phyloP scores from a whole-genome alignment of 352 stramenopile species.

The Paralagenidium karlingii region DNA sequence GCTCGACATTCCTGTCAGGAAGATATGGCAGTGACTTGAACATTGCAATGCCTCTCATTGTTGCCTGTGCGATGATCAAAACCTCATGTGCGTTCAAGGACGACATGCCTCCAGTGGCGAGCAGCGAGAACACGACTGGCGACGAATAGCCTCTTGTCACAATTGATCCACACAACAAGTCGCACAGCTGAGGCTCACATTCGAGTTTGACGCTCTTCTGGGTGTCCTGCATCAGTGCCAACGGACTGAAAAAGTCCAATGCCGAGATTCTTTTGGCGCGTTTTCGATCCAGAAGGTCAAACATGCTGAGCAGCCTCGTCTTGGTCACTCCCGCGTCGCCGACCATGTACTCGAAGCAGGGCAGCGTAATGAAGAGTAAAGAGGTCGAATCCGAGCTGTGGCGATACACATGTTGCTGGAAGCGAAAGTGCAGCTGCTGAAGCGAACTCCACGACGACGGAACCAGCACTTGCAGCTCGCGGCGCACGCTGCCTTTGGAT shows the following conservation, averaged over 20 bases:
- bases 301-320: slow-evolving; percentile 25
- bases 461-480: slow-evolving; percentile 23
- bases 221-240: slow-evolving; percentile 38
- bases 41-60: slow-evolving; percentile 30
- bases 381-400: slow-evolving; percentile 13
- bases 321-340: slow-evolving; percentile 13
- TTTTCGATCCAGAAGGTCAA: slow-evolving; percentile 19
- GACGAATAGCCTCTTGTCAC: background rate
- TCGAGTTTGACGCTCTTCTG: slow-evolving; percentile 58
- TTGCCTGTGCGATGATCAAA: slow-evolving; percentile 33
- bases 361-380: slow-evolving; percentile 42
- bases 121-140: slow-evolving; percentile 35
- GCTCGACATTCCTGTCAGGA: slow-evolving; percentile 18
- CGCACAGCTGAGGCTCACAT: slow-evolving; percentile 16
- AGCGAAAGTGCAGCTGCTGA: slow-evolving; percentile 40
- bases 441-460: slow-evolving; percentile 36
- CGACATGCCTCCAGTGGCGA: slow-evolving; percentile 49
- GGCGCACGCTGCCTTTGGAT: slow-evolving; percentile 24
- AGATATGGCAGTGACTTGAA: slow-evolving; percentile 24
- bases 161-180: background rate
- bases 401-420: slow-evolving; percentile 37
- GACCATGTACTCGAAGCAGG: slow-evolving; percentile 31
- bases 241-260: slow-evolving; percentile 48
- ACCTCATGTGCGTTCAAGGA: slow-evolving; percentile 49
- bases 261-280: slow-evolving; percentile 10